Conservation (phyloP, 208 protist genomes). For the Borovskyia barvae region DNA sequence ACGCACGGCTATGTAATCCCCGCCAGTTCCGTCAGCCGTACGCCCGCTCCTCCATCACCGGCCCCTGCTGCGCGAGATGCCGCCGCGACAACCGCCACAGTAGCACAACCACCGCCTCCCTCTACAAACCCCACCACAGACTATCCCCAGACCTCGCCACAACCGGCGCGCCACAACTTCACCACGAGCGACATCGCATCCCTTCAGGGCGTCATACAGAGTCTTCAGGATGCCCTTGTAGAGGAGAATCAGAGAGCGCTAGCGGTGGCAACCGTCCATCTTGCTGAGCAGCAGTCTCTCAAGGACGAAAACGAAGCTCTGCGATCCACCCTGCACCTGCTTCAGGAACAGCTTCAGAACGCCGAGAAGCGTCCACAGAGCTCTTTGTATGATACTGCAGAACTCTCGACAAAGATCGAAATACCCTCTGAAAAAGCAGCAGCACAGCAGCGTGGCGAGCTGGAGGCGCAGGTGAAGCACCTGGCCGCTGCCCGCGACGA, state of each 20-base stretch:
- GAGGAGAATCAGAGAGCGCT: not conserved
- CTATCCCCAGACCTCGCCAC: not conserved
- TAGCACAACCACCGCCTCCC: too few relatives aligned
- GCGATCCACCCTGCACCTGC: not conserved
- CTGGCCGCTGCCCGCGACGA: not conserved
- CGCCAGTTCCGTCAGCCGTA: constrained; percentile 9
- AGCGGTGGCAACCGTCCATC: not conserved
- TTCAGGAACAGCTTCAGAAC: constrained; percentile 6
- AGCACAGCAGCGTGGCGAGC: not conserved
- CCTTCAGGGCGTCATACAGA: constrained; percentile 19
- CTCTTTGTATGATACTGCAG: not conserved
- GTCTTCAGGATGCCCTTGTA: constrained; percentile 6
- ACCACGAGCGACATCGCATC: not conserved
- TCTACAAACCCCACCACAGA: not conserved
- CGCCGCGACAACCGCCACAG: too few relatives aligned
- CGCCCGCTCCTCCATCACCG: not conserved
- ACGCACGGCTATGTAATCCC: constrained; percentile 12
- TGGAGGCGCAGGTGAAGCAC: not conserved
- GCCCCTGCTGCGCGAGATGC: not conserved
- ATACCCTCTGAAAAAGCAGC: not conserved
- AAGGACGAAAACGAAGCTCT: constrained; percentile 22
- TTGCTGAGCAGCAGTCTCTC: not conserved
- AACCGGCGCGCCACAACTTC: not conserved
- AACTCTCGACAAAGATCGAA: not conserved
- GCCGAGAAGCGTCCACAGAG: constrained; percentile 22